Evolutionary conservation across 1,284 basidiomycete species (phyloP).

Genomic region (Malassezia vespertilionis): DNA sequence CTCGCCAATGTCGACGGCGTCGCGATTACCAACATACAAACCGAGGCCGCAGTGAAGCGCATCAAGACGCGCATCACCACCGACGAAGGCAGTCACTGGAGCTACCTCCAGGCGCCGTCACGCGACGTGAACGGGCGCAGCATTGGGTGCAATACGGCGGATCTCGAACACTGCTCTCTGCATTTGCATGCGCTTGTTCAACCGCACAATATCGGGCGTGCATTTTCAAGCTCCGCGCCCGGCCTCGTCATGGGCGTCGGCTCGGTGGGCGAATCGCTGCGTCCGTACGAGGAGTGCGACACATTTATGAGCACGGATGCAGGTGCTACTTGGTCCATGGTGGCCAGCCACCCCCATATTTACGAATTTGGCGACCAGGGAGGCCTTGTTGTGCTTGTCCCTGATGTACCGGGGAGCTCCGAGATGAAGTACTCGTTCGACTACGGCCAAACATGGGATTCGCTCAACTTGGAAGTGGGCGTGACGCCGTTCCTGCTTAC

Average conservation of each 20-base stretch:
- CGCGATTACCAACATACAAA: slow-evolving; percentile 74
- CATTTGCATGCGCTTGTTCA: slow-evolving; percentile 84
- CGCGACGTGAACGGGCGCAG: slow-evolving; percentile 57
- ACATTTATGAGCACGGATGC: slow-evolving; percentile 87
- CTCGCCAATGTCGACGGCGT: slow-evolving; percentile 86
- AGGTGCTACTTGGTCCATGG: slow-evolving; percentile 74
- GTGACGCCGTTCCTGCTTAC: slow-evolving; percentile 69
- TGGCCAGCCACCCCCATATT: slow-evolving; percentile 67
- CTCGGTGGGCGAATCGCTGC: slow-evolving; percentile 62
- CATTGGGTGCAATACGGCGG: slow-evolving; percentile 57
- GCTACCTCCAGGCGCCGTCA: slow-evolving; percentile 58
- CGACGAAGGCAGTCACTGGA: slow-evolving; percentile 81
- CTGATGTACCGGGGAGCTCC: slow-evolving; percentile 69
- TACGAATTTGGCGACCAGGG: slow-evolving; percentile 90
- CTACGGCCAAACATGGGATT: slow-evolving; percentile 68
- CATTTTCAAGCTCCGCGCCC: slow-evolving; percentile 87
- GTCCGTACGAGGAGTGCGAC: slow-evolving; percentile 75
- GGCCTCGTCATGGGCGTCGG: slow-evolving; percentile 92
- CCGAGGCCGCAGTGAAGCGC: slow-evolving; percentile 64
- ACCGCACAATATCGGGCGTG: slow-evolving; percentile 79
- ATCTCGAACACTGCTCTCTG: slow-evolving; percentile 61
- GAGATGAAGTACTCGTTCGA: slow-evolving; percentile 71
- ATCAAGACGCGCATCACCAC: slow-evolving; percentile 60
- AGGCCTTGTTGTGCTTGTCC: slow-evolving; percentile 66
- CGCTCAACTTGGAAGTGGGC: slow-evolving; percentile 60